These are phyloP conservation scores for Platismatia glauca DNA, from an alignment of 495 filamentous ascomycete genomes.

Conservation along the genomic window DNA sequence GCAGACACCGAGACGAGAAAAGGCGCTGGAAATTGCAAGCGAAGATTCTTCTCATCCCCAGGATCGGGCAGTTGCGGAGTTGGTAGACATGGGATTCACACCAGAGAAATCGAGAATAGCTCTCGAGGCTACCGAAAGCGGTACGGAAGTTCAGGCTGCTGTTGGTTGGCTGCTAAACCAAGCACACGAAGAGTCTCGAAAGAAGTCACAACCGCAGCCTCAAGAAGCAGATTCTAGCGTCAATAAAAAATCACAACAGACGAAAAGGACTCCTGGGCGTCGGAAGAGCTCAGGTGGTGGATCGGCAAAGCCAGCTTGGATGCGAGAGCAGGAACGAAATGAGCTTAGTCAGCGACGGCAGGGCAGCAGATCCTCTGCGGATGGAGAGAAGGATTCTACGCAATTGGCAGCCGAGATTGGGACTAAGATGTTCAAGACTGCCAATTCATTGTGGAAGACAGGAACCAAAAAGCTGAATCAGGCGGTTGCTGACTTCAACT, in stretches of 20 bases:
- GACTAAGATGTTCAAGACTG: slow-evolving; percentile 81
- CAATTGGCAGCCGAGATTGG: slow-evolving; percentile 76
- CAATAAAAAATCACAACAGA: slow-evolving; percentile 26
- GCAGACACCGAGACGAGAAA: slow-evolving; percentile 32
- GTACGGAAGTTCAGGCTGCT: slow-evolving; percentile 75
- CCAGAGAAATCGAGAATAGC: slow-evolving; percentile 70
- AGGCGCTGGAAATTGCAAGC: slow-evolving; percentile 33
- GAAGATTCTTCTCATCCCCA: slow-evolving; percentile 47
- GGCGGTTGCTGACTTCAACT: slow-evolving; percentile 82
- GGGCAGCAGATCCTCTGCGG: slow-evolving; percentile 49
- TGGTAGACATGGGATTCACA: slow-evolving; percentile 93
- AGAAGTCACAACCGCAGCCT: slow-evolving; percentile 39
- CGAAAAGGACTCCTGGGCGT: slow-evolving; percentile 28
- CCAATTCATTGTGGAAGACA: slow-evolving; percentile 87
- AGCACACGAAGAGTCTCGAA: slow-evolving; percentile 66
- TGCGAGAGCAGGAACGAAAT: slow-evolving; percentile 30
- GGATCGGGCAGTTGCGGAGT: slow-evolving; percentile 75
- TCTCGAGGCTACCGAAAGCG: slow-evolving; percentile 66
- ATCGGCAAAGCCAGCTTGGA: slow-evolving; percentile 38
- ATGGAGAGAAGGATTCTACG: slow-evolving; percentile 64
- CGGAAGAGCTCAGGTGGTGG: slow-evolving; percentile 35
- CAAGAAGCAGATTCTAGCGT: slow-evolving; percentile 23
- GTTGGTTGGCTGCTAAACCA: slow-evolving; percentile 85
- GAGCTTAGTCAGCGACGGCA: slow-evolving; percentile 33
- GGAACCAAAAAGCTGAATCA: slow-evolving; percentile 92